Percentiles rank a stretch among this genome's conserved stretches.
Conservation (phyloP, 768 basidiomycete genomes). For the Mycena chlorophos region DNA sequence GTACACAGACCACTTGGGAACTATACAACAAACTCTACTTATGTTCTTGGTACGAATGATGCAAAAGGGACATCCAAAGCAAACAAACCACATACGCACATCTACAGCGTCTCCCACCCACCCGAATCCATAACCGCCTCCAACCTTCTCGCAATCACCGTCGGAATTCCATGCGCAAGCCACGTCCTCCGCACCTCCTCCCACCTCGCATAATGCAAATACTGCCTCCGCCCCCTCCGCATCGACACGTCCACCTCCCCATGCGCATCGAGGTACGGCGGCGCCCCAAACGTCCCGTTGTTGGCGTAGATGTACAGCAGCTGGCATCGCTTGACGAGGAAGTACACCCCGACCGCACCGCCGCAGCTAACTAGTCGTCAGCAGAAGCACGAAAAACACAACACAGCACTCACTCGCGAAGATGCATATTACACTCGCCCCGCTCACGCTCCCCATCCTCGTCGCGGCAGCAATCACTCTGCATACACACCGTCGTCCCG, state of each 20-base stretch:
- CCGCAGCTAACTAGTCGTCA: constrained; percentile 64
- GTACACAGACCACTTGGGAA: too few species aligned
- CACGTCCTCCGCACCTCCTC: constrained; percentile 91
- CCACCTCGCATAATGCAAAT: constrained; percentile 79
- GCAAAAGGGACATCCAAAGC: neutral
- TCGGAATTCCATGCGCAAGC: constrained; percentile 89
- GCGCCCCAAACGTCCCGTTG: constrained; percentile 84
- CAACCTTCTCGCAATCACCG: constrained; percentile 82
- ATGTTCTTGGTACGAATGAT: too few species aligned
- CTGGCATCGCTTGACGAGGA: constrained; percentile 90
- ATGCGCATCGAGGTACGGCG: constrained; percentile 92
- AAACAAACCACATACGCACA: neutral
- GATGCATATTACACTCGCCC: constrained; percentile 96
- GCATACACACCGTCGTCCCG: constrained; percentile 83
- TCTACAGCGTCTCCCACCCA: constrained; percentile 88
- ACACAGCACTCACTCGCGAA: constrained; percentile 72
- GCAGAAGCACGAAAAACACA: constrained; percentile 1
- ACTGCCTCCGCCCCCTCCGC: constrained; percentile 92
- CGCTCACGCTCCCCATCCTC: constrained; percentile 52
- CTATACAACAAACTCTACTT: too few species aligned
- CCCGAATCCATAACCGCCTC: constrained; percentile 86
- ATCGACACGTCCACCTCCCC: constrained; percentile 92
- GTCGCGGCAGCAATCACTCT: constrained; percentile 89
- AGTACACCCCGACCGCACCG: constrained; percentile 85
- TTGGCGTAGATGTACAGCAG: constrained; percentile 84